Base-by-base conservation (phyloP, 306 rosid species). In the Ochetophila trinervis region DNA sequence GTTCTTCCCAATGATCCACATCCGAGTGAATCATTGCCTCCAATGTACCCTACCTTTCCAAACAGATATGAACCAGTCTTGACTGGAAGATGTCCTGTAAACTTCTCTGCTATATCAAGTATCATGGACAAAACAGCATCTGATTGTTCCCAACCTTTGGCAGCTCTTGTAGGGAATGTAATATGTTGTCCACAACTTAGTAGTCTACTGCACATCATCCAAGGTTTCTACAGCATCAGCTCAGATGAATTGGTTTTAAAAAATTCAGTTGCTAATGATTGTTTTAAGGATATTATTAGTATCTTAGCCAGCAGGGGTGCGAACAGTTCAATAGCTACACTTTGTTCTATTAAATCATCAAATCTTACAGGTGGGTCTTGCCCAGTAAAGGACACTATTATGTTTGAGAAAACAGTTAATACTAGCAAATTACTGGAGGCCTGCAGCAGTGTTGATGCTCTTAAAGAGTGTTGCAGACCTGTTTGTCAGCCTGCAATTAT, bases 401-500 rank as follows among this genome's bases (percentile, higher is more conserved):
- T 90, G 53, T 88, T 94, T 80, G 97, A 94, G 71, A 90, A 75
- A 79, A 74, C 65, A 32, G 96, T 85, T 37, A 94, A 94, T 64
- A 81, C 91, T 34, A 90, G 95, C 69, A 86, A 81, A 71, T 76
- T 94, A 70, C 78, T 94, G 50, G 96, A 90, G 82, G 90, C 97
- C n/a, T 94, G 99, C 71, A 79, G 79, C 73, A 70, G 83, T 35
- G 86, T 94, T 77, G 99, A 94, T 83, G 95, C 91, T 50, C 91
- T 94, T 61, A 94, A 90, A 81, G 99, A 94, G 84, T 94, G 97
- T 70, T 94, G 99, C 77, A 86, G 97, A 65, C 97, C 97, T 48
- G 60, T 88, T 77, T 94, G 96, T 76, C 96, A 86, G 81, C 95
- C 83, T 71, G 99, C 95, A 67, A 82, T 90, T 76, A 82, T 77